A percentile compares a stretch with the other conserved stretches of the same genome.
Evolutionary conservation across 2,329 filamentous ascomycete species (phyloP).

Genomic region (Xylariales sp.): DNA sequence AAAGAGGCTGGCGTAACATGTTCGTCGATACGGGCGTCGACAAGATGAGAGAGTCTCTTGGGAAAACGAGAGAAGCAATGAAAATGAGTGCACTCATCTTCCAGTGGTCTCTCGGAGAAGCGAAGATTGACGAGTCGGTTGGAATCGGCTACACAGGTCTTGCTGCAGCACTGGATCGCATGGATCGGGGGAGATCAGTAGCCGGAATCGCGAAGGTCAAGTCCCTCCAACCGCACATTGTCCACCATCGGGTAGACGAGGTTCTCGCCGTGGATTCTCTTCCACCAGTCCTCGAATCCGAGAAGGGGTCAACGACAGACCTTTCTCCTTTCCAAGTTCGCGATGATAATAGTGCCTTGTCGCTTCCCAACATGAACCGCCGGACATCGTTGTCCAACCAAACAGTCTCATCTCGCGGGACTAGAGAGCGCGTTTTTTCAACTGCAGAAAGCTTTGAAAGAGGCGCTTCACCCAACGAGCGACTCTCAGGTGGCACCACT

Average conservation of each 20-base stretch:
- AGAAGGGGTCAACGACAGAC: slow-evolving; percentile 14
- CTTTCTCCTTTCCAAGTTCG: slow-evolving; percentile 15
- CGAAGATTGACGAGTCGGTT: slow-evolving; percentile 53
- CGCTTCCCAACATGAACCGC: slow-evolving; percentile 12
- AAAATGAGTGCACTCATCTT: slow-evolving; percentile 61
- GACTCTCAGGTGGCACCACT: slow-evolving; percentile 15
- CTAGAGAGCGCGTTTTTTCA: slow-evolving; percentile 15
- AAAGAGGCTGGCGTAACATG: slow-evolving; percentile 59
- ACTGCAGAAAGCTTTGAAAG: slow-evolving; percentile 12
- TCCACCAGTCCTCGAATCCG: slow-evolving; percentile 3
- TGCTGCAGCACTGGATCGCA: slow-evolving; percentile 56
- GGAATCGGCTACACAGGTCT: slow-evolving; percentile 66
- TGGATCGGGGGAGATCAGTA: slow-evolving; percentile 28
- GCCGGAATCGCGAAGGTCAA: slow-evolving; percentile 24
- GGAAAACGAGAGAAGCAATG: slow-evolving; percentile 55
- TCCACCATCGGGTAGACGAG: slow-evolving; percentile 15
- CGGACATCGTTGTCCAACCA: slow-evolving; percentile 19
- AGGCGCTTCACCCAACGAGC: slow-evolving; percentile 14
- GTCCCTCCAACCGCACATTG: slow-evolving; percentile 20
- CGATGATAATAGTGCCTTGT: slow-evolving; percentile 9
- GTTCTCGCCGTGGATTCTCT: slow-evolving; percentile 7
- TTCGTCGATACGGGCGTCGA: slow-evolving; percentile 58
- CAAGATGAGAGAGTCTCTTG: slow-evolving; percentile 53
- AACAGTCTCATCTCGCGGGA: slow-evolving; percentile 16
- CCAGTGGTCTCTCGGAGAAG: slow-evolving; percentile 58